A percentile compares a stretch with the other conserved stretches of the same genome.
Evolutionary conservation across 441 rosid species (phyloP).

Genomic region (Kokia cookei): DNA sequence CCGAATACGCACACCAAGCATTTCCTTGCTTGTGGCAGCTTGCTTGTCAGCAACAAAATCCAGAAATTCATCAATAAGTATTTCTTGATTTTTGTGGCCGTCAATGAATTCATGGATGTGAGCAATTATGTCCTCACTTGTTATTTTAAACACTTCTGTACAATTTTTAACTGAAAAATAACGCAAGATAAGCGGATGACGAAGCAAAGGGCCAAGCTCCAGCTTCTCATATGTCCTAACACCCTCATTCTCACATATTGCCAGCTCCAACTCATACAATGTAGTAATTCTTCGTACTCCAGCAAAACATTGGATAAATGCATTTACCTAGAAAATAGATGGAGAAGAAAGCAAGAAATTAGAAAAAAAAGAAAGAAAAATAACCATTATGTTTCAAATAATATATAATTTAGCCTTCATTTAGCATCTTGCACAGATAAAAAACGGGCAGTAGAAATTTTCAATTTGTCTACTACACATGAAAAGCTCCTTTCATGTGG

Average conservation of each 20-base stretch:
- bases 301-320: conserved; percentile 87
- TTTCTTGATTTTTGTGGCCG: conserved; percentile 28
- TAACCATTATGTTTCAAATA: not conserved
- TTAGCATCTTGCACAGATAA: not conserved
- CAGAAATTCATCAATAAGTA: conserved; percentile 55
- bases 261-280: conserved; percentile 78
- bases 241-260: conserved; percentile 73
- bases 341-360: not conserved
- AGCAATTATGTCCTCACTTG: conserved; percentile 53
- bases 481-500: not conserved
- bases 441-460: too few species aligned
- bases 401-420: not conserved
- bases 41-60: conserved; percentile 55
- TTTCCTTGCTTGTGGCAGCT: conserved; percentile 53
- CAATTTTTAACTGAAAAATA: conserved; percentile 51
- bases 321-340: conserved; percentile 56
- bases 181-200: conserved; percentile 70
- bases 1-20: conserved; percentile 79
- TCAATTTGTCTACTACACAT: not conserved
- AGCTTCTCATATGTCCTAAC: conserved; percentile 65
- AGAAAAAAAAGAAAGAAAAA: not conserved
- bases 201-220: conserved; percentile 75
- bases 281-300: conserved; percentile 72
- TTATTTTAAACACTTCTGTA: conserved; percentile 47
- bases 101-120: conserved; percentile 48